Conservation (phyloP, 257 asterid species). For the Cinchona pubescens region DNA sequence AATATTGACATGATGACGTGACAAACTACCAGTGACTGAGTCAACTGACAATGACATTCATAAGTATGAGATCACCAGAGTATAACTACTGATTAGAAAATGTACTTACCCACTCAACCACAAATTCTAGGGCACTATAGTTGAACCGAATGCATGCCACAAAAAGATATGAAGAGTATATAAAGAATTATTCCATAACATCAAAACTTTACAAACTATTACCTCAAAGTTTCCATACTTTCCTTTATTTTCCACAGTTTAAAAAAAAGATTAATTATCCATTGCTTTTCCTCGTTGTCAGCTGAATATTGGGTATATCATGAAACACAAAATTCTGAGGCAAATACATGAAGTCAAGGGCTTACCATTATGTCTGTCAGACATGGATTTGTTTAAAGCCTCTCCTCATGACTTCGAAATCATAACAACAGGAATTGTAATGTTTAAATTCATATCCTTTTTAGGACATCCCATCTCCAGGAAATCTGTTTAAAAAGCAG, state of each 20-base stretch:
- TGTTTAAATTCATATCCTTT: constrained; percentile 46
- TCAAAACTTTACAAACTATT: neutral
- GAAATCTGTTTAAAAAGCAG: constrained; percentile 53
- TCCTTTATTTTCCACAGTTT: neutral
- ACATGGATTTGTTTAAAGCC: constrained; percentile 56
- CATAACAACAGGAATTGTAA: constrained; percentile 75
- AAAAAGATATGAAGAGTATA: neutral
- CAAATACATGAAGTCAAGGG: constrained; percentile 17
- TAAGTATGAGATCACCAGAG: neutral
- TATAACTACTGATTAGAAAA: neutral
- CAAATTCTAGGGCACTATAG: neutral
- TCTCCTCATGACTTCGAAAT: constrained; percentile 78
- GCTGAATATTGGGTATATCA: neutral
- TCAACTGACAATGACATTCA: neutral
- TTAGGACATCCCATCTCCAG: constrained; percentile 78
- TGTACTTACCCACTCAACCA: neutral
- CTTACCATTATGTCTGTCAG: constrained; percentile 54
- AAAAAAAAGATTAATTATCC: neutral
- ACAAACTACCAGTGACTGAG: neutral
- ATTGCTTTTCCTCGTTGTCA: neutral
- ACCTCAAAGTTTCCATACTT: neutral
- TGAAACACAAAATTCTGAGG: neutral
- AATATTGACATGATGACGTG: neutral
- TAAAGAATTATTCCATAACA: neutral
- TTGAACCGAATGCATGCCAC: neutral